Evolutionary conservation across 2,329 filamentous ascomycete genomes (phyloP).

Genomic region (Cytospora schulzeri): DNA sequence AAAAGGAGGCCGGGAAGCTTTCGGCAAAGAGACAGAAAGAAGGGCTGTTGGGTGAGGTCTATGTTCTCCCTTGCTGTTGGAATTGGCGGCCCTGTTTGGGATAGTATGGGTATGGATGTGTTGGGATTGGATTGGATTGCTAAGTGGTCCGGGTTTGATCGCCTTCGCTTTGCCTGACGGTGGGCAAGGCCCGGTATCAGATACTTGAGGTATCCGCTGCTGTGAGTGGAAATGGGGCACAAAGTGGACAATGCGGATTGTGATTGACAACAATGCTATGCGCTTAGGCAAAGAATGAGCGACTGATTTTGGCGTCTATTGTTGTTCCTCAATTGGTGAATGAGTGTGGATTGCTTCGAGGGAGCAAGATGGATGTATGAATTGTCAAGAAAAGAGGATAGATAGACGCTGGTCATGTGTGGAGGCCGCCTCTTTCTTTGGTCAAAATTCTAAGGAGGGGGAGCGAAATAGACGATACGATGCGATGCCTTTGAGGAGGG

Average conservation of each 20-base stretch:
- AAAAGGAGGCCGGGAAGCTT: not conserved
- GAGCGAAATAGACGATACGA: not conserved
- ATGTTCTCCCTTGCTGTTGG: not conserved
- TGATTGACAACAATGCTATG: conserved; percentile 14
- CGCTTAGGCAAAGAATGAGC: conserved; percentile 11
- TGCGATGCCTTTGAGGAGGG: not conserved
- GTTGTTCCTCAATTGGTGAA: conserved; percentile 6
- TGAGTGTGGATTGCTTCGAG: conserved; percentile 8
- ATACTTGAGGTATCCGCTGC: not conserved
- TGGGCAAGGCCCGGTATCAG: conserved; percentile 23
- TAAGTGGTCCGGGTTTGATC: conserved; percentile 21
- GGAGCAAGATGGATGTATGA: not conserved
- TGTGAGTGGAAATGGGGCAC: conserved; percentile 13
- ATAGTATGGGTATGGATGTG: no score
- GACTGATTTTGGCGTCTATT: conserved; percentile 5
- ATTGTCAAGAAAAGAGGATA: not conserved
- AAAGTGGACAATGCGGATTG: conserved; percentile 24
- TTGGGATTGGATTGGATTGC: conserved; percentile 7
- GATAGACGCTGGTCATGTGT: not conserved
- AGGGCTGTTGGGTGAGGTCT: not conserved
- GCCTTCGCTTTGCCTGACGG: conserved; percentile 24
- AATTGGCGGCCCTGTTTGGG: no score
- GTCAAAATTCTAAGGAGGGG: conserved; percentile 14
- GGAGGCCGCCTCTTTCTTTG: conserved; percentile 18
- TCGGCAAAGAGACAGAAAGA: not conserved